Conservation (phyloP, 345 rosid genomes). For the Brassica rapa region DNA sequence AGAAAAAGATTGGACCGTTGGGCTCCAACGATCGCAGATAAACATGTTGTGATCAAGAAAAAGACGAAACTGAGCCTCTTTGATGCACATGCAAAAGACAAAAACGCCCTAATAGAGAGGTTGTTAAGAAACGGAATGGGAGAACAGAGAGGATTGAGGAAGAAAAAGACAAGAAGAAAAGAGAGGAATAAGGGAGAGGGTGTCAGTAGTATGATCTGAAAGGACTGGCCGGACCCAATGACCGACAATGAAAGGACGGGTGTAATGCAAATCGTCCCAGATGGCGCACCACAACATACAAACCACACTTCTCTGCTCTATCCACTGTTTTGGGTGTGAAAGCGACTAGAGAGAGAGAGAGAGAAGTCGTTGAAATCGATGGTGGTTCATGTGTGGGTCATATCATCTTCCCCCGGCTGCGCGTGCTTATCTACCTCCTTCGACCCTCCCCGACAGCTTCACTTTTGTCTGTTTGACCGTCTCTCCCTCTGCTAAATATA, state of each 20-base stretch:
- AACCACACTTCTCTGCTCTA: constrained; percentile 19
- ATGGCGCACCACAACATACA: constrained; percentile 6
- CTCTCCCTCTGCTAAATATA: not conserved
- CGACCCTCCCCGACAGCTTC: constrained; percentile 38
- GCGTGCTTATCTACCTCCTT: constrained; percentile 38
- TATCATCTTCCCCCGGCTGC: constrained; percentile 31
- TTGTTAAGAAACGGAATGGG: not conserved
- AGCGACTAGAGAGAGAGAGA: constrained; percentile 37
- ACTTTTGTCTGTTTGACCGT: constrained; percentile 40
- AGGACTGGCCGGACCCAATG: constrained; percentile 35
- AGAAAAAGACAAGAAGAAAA: constrained; percentile 27
- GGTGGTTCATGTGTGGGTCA: constrained; percentile 35
- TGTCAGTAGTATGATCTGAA: constrained; percentile 37
- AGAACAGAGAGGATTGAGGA: not conserved
- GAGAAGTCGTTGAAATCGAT: constrained; percentile 20
- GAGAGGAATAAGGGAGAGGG: constrained; percentile 26
- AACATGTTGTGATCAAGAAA: not conserved
- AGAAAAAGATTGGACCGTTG: not conserved
- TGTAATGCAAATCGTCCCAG: constrained; percentile 25
- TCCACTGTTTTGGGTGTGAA: constrained; percentile 31
- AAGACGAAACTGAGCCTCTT: not conserved
- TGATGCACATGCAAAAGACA: not conserved
- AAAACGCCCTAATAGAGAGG: not conserved
- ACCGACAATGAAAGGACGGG: constrained; percentile 45
- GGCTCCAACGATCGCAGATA: not conserved